Evolutionary conservation across 1,139 yeast species (phyloP).

Genomic region (Yamadazyma membranifaciens): DNA sequence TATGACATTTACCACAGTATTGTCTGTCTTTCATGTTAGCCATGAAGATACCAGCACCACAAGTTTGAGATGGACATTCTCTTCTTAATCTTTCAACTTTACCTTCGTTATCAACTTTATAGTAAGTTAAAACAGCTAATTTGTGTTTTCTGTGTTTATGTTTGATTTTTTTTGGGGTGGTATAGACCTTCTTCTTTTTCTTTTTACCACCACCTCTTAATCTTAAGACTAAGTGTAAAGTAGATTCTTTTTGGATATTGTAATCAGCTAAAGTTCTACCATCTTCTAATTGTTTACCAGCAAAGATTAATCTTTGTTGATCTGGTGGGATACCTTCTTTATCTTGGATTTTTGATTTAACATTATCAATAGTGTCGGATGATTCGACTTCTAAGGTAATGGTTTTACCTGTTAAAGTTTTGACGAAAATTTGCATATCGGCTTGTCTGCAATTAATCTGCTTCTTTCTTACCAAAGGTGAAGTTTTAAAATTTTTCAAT

Average conservation of each 20-base stretch:
- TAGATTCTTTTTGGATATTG: conserved; percentile 99
- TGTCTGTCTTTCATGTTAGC: conserved; percentile 99
- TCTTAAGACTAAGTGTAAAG: conserved; percentile 95
- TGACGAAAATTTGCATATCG: conserved; percentile 97
- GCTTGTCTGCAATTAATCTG: conserved; percentile 47
- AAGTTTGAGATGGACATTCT: conserved; percentile 90
- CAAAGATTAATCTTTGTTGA: conserved; percentile 99
- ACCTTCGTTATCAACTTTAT: conserved; percentile 98
- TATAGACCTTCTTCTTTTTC: conserved; percentile 99
- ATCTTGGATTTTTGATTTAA: conserved; percentile 99
- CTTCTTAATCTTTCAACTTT: conserved; percentile 98
- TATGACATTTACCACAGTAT: conserved; percentile 99
- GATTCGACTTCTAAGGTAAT: conserved; percentile 99
- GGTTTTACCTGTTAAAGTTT: conserved; percentile 98
- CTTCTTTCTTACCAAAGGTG: conserved; percentile 49
- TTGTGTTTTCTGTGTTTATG: conserved; percentile 99
- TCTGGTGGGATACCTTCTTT: conserved; percentile 99
- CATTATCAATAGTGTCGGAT: conserved; percentile 98
- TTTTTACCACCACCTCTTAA: conserved; percentile 99
- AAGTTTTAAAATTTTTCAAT: conserved; percentile 13
- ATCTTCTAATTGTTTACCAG: conserved; percentile 99
- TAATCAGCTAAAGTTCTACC: conserved; percentile 98
- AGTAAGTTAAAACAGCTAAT: conserved; percentile 98
- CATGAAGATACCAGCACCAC: conserved; percentile 99
- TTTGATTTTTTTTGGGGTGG: conserved; percentile 99